Conservation (phyloP, 2,329 filamentous ascomycete genomes). For the Calonectria ilicicola region DNA sequence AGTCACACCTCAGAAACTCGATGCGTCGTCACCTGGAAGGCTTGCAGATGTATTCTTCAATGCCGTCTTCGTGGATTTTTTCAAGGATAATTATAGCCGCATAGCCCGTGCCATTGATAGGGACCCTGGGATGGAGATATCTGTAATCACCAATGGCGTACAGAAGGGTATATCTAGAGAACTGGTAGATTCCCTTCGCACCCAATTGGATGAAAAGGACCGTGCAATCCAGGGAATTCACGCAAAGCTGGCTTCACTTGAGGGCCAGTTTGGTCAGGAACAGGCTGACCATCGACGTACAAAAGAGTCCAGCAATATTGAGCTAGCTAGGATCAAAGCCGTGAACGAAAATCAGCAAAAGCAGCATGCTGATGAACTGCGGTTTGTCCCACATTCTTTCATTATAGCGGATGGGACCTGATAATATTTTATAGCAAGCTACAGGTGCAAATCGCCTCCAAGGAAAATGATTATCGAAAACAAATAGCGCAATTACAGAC, state of each 20-base stretch:
- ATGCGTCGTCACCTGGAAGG: slow-evolving; percentile 58
- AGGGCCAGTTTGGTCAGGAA: slow-evolving; percentile 75
- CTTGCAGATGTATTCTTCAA: slow-evolving; percentile 89
- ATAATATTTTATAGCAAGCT: slow-evolving; percentile 44
- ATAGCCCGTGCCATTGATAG: slow-evolving; percentile 88
- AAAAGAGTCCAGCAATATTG: slow-evolving; percentile 64
- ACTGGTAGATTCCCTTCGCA: slow-evolving; percentile 85
- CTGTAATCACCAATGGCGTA: slow-evolving; percentile 81
- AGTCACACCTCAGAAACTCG: slow-evolving; percentile 78
- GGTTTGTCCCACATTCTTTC: slow-evolving; percentile 50
- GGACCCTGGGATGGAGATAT: slow-evolving; percentile 88
- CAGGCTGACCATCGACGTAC: slow-evolving; percentile 77
- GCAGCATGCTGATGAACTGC: slow-evolving; percentile 75
- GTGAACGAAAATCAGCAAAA: slow-evolving; percentile 79
- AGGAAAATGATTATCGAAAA: slow-evolving; percentile 47
- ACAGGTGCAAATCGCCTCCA: slow-evolving; percentile 44
- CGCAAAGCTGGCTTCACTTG: slow-evolving; percentile 58
- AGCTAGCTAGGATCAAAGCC: slow-evolving; percentile 62
- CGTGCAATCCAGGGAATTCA: slow-evolving; percentile 61
- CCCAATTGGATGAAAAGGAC: slow-evolving; percentile 81
- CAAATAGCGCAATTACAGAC: slow-evolving; percentile 43
- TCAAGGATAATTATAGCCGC: slow-evolving; percentile 95
- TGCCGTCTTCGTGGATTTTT: slow-evolving; percentile 87
- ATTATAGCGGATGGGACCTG: not conserved
- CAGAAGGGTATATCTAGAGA: slow-evolving; percentile 95